A percentile compares a stretch with the other conserved stretches of the same genome.
Evolutionary conservation across 2,329 filamentous ascomycete species (phyloP).

Genomic region (Parascedosporium putredinis): DNA sequence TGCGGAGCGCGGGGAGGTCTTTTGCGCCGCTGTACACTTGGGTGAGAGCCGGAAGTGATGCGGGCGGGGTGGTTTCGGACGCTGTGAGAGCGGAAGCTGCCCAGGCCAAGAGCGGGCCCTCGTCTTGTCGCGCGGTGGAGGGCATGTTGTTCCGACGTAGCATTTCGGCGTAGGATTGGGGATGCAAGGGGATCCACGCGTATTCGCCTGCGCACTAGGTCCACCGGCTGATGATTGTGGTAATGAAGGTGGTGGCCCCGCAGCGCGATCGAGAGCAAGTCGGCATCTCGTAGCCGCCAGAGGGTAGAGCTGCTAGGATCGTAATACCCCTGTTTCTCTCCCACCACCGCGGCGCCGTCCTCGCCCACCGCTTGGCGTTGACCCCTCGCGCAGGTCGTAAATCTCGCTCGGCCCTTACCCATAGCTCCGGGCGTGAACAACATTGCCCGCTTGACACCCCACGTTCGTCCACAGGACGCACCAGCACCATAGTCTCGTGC

Average conservation of each 20-base stretch:
- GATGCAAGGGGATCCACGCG: background rate
- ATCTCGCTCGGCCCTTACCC: no score
- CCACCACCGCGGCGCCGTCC: no score
- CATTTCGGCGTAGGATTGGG: background rate
- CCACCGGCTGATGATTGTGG: background rate
- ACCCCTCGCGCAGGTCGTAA: no score
- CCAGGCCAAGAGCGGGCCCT: slow-evolving; percentile 25
- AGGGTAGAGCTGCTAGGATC: slow-evolving; percentile 13
- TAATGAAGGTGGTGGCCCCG: no score
- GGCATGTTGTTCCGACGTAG: slow-evolving; percentile 22
- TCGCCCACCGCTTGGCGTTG: no score
- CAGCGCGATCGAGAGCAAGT: slow-evolving; percentile 31
- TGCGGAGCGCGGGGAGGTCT: background rate
- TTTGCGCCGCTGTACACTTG: background rate
- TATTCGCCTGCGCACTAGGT: background rate
- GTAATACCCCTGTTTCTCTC: no score
- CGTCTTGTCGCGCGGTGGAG: slow-evolving; percentile 16
- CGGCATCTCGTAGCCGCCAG: slow-evolving; percentile 31
- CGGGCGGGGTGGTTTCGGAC: no score
- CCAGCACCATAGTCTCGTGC: no score
- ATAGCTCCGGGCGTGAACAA: no score
- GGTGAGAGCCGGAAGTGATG: no score
- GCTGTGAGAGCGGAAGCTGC: slow-evolving; percentile 1
- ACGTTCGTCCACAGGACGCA: no score
- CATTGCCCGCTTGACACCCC: no score